Evolutionary conservation across 129 eudicot genomes (phyloP).

Genomic region (carrot (Daucus carota)): DH1_v3.0 NC_030387.2:7707501-7708000

Average conservation of each 20-base stretch:
- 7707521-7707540: not conserved
- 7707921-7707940: not conserved
- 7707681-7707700: constrained; percentile 51
- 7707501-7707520: not conserved
- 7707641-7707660: not conserved
- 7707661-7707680: constrained; percentile 5
- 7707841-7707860: not conserved
- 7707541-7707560: no score
- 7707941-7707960: no score
- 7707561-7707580: not conserved
- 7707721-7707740: constrained; percentile 53
- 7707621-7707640: constrained; percentile 21
- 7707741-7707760: constrained; percentile 52
- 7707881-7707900: not conserved
- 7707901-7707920: not conserved
- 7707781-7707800: constrained; percentile 20
- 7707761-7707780: constrained; percentile 38
- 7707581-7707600: not conserved
- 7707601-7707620: constrained; percentile 28
- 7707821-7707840: not conserved
- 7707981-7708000: not conserved
- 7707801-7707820: not conserved
- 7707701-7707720: constrained; percentile 44
- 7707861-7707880: not conserved
- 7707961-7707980: no score